phyloP scores from a whole-genome alignment of 805 yeast genomes.

The Schwanniomyces vanrijiae region DNA sequence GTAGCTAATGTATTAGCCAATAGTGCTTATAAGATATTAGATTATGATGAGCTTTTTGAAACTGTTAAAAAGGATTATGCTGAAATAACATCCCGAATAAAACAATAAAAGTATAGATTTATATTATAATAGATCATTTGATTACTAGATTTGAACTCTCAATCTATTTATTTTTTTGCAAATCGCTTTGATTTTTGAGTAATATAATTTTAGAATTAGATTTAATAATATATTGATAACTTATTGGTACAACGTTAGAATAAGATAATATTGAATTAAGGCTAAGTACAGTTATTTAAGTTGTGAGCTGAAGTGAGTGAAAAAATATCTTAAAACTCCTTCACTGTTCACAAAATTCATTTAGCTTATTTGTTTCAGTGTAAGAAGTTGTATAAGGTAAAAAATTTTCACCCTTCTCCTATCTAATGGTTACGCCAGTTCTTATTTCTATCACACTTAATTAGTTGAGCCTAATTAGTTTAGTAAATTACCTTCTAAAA shows the following conservation, averaged over 20 bases:
- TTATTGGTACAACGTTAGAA: no score
- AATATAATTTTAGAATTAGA: background rate
- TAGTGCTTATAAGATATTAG: slow-evolving; percentile 14
- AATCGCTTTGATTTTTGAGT: background rate
- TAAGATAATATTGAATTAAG: background rate
- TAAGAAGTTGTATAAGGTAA: no score
- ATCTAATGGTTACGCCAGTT: no score
- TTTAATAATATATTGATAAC: background rate
- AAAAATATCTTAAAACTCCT: background rate
- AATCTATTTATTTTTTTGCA: no score
- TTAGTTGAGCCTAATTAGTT: background rate
- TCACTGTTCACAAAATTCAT: background rate
- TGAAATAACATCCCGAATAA: background rate
- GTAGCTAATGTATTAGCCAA: slow-evolving; percentile 16
- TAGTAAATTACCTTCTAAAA: background rate
- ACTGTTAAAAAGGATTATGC: background rate
- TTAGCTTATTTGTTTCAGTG: no score
- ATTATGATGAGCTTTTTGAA: slow-evolving; percentile 8
- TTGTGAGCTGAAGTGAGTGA: background rate
- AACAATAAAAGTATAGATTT: background rate
- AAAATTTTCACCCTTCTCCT: background rate
- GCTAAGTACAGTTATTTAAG: background rate
- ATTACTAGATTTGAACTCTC: no score
- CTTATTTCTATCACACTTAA: no score
- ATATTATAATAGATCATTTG: background rate